Evolutionary conservation across 345 rosid genomes (phyloP).

Genomic region (Hypericum androsaemum): DNA sequence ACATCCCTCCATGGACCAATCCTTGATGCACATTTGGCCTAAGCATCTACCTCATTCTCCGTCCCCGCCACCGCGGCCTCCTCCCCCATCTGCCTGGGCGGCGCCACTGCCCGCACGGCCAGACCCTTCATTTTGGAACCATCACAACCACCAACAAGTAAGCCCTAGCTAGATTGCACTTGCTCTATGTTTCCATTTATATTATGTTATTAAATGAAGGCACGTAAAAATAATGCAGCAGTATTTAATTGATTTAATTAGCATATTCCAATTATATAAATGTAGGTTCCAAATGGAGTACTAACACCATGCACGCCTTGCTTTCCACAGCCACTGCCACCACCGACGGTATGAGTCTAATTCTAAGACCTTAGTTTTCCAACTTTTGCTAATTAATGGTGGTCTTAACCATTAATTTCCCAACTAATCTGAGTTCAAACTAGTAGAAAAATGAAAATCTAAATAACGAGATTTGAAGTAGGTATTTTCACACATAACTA

Average conservation of each 20-base stretch:
- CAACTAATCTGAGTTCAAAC: too few species aligned
- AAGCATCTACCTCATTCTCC: conserved; percentile 37
- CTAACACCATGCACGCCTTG: conserved; percentile 45
- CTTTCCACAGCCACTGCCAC: conserved; percentile 34
- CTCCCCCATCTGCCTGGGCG: conserved; percentile 33
- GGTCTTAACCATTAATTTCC: too few species aligned
- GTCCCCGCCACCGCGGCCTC: conserved; percentile 22
- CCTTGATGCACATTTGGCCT: conserved; percentile 53
- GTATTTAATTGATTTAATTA: not conserved
- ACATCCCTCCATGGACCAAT: conserved; percentile 51
- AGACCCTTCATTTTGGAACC: conserved; percentile 53
- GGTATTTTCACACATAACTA: too few species aligned
- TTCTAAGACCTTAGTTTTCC: too few species aligned
- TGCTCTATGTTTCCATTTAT: not conserved
- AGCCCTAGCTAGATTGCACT: not conserved
- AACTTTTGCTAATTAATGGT: too few species aligned
- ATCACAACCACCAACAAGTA: conserved; percentile 36
- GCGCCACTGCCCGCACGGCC: conserved; percentile 23
- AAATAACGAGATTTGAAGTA: too few species aligned
- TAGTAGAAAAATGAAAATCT: too few species aligned
- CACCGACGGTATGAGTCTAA: conserved; percentile 32
- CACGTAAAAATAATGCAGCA: not conserved
- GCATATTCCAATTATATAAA: not conserved
- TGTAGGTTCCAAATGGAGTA: conserved; percentile 37
- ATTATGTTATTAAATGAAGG: not conserved